phyloP scores from a whole-genome alignment of 2,329 filamentous ascomycete species.

The Penicillium palitans region DNA sequence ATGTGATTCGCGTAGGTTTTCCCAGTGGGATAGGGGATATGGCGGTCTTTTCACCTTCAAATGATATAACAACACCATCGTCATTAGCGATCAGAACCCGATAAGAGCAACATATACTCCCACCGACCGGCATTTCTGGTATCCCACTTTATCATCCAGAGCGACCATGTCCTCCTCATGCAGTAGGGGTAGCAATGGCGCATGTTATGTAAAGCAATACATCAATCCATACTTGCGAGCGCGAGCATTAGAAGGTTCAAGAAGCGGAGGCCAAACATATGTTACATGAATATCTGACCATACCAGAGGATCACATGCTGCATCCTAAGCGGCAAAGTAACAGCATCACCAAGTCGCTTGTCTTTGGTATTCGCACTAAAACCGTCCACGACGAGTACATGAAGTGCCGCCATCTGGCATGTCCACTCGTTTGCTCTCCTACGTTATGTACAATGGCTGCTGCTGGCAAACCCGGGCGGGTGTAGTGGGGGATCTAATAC shows the following conservation, averaged over 20 bases:
- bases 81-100: neutral
- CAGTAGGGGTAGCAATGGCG: slow-evolving; percentile 42
- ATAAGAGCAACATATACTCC: neutral
- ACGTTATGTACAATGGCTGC: neutral
- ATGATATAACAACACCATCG: neutral
- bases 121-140: neutral
- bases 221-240: slow-evolving; percentile 31
- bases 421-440: neutral
- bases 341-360: slow-evolving; percentile 43
- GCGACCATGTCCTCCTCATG: slow-evolving; percentile 1
- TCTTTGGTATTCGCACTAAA: neutral
- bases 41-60: neutral
- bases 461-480: neutral
- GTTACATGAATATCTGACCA: slow-evolving; percentile 45
- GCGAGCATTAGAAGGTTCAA: slow-evolving; percentile 32
- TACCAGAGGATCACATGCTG: slow-evolving; percentile 48
- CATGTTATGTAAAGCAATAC: slow-evolving; percentile 48
- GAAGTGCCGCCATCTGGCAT: neutral
- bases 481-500: neutral
- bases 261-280: slow-evolving; percentile 54
- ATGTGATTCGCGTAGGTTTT: neutral
- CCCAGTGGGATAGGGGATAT: neutral
- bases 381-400: neutral
- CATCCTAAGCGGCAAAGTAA: slow-evolving; percentile 53
- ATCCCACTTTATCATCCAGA: neutral